Evolutionary conservation across 1,284 basidiomycete genomes (phyloP).

Genomic region (Abortiporus biennis): DNA sequence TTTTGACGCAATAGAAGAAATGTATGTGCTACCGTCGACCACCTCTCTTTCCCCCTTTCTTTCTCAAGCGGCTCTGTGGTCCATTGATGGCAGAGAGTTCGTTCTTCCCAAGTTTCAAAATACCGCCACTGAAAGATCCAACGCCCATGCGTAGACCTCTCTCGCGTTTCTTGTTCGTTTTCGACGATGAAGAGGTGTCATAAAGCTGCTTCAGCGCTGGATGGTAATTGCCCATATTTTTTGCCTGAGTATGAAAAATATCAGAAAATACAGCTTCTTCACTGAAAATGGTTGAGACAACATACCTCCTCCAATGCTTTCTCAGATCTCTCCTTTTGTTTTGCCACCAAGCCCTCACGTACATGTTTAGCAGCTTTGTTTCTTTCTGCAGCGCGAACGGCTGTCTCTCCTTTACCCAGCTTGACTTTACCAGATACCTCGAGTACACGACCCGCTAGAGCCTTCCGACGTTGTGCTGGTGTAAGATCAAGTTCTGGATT

Average conservation of each 20-base stretch:
- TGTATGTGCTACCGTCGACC: background rate
- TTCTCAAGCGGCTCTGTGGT: background rate
- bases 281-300: constrained; percentile 3
- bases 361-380: constrained; percentile 65
- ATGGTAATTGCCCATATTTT: constrained; percentile 76
- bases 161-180: constrained; percentile 40
- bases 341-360: constrained; percentile 58
- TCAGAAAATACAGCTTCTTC: constrained; percentile 10
- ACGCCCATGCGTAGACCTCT: constrained; percentile 70
- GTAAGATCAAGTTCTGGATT: constrained; percentile 53
- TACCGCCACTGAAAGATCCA: constrained; percentile 66
- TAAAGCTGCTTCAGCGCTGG: constrained; percentile 66
- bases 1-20: background rate
- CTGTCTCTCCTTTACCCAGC: constrained; percentile 65
- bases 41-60: background rate
- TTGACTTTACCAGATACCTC: constrained; percentile 61
- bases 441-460: constrained; percentile 65
- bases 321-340: constrained; percentile 48
- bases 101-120: constrained; percentile 52
- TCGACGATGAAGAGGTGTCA: constrained; percentile 32
- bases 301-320: constrained; percentile 61
- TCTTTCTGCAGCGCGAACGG: constrained; percentile 51
- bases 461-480: constrained; percentile 62
- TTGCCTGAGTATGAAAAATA: constrained; percentile 43
- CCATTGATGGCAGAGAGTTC: constrained; percentile 53